Conservation (phyloP, 148 eudicot species). For the Rheum nobile region DNA sequence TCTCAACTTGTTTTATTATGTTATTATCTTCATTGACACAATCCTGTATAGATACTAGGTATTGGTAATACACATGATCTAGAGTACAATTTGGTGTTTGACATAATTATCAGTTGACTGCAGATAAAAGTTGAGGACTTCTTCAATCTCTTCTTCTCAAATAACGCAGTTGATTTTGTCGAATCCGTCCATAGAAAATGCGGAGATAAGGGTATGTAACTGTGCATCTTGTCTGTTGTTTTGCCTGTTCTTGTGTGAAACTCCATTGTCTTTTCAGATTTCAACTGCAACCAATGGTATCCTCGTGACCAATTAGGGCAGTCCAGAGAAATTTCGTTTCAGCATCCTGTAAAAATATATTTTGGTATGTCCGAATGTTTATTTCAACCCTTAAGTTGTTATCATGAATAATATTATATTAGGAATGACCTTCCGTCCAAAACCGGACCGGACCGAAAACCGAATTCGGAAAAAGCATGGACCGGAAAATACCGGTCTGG, state of each 20-base stretch:
- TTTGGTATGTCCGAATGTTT: constrained; percentile 45
- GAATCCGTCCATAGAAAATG: constrained; percentile 60
- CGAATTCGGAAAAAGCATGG: no score
- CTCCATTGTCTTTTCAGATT: constrained; percentile 27
- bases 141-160: constrained; percentile 63
- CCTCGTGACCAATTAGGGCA: constrained; percentile 44
- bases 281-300: constrained; percentile 61
- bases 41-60: background rate
- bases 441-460: no score
- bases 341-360: constrained; percentile 84
- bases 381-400: background rate
- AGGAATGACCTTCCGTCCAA: no score
- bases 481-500: no score
- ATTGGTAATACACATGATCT: background rate
- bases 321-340: constrained; percentile 60
- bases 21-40: background rate
- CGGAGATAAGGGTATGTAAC: constrained; percentile 69
- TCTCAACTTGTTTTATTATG: background rate
- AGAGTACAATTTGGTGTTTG: background rate
- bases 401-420: no score
- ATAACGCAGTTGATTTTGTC: constrained; percentile 46
- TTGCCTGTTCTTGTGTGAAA: background rate
- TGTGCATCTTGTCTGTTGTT: background rate
- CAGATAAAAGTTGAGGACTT: constrained; percentile 76
- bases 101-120: constrained; percentile 12